A percentile compares a stretch with the other conserved stretches of the same genome.
phyloP scores from a whole-genome alignment of 2,329 filamentous ascomycete species.

The Colletotrichum liriopes region DNA sequence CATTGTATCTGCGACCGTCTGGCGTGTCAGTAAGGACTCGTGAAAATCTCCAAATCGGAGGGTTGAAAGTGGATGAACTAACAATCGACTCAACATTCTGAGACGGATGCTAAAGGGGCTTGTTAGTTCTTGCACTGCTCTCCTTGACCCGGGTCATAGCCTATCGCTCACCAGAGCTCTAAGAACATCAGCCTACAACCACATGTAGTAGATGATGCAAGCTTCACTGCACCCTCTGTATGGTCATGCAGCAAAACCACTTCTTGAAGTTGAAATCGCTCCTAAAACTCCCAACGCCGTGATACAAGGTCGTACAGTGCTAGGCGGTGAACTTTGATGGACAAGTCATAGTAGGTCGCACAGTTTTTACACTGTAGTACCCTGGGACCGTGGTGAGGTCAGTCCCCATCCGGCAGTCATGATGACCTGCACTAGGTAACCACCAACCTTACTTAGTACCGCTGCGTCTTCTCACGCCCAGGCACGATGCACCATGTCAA shows the following conservation, averaged over 20 bases:
- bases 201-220: background rate
- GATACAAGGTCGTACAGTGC: background rate
- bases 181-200: background rate
- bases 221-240: too few species aligned
- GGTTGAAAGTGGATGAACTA: background rate
- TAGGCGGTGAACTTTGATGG: too few species aligned
- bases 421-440: constrained; percentile 3
- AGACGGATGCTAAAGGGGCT: background rate
- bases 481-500: constrained; percentile 48
- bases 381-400: background rate
- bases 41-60: background rate
- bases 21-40: background rate
- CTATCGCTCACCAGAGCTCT: background rate
- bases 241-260: background rate
- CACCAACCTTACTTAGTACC: constrained; percentile 5
- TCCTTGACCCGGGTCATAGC: background rate
- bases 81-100: background rate
- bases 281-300: background rate
- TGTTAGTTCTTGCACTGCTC: background rate
- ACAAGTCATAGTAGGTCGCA: background rate
- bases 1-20: background rate
- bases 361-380: background rate
- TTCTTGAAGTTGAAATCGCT: background rate
- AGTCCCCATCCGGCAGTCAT: constrained; percentile 3
- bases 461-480: constrained; percentile 2